phyloP scores from a whole-genome alignment of 176 grass and related monocot genomes.

The Cocos nucifera region DNA sequence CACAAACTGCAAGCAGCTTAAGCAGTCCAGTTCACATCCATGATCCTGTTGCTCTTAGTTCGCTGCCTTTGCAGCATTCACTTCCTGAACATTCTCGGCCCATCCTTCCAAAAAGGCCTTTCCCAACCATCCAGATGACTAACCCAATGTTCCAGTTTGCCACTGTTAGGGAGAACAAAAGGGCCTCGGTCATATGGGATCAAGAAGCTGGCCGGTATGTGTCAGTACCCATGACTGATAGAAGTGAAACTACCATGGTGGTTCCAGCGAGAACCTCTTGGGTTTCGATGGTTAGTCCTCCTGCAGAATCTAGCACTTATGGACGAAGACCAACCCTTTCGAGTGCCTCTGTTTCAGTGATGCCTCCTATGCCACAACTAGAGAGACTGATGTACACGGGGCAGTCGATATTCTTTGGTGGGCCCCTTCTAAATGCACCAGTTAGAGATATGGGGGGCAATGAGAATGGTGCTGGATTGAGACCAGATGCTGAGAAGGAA shows the following conservation, averaged over 20 bases:
- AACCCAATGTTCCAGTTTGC: slow-evolving; percentile 89
- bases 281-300: slow-evolving; percentile 40
- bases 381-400: slow-evolving; percentile 68
- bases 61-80: slow-evolving; percentile 29
- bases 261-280: slow-evolving; percentile 24
- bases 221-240: slow-evolving; percentile 41
- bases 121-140: slow-evolving; percentile 37
- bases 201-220: slow-evolving; percentile 95
- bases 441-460: slow-evolving; percentile 14
- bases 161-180: slow-evolving; percentile 61
- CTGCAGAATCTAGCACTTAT: slow-evolving; percentile 28
- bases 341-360: slow-evolving; percentile 27
- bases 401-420: slow-evolving; percentile 91
- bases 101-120: slow-evolving; percentile 20
- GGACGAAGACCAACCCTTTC: slow-evolving; percentile 25
- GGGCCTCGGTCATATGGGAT: slow-evolving; percentile 83
- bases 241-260: slow-evolving; percentile 26
- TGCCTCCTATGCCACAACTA: slow-evolving; percentile 28
- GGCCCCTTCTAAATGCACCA: slow-evolving; percentile 58
- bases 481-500: slow-evolving; percentile 39
- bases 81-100: slow-evolving; percentile 27
- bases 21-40: slow-evolving; percentile 66
- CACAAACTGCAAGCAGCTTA: slow-evolving; percentile 68
- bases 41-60: slow-evolving; percentile 26
- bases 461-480: slow-evolving; percentile 16